These are phyloP conservation scores for Puccinia coronata DNA, from an alignment of 1,284 basidiomycete genomes.

Conservation along the genomic window DNA sequence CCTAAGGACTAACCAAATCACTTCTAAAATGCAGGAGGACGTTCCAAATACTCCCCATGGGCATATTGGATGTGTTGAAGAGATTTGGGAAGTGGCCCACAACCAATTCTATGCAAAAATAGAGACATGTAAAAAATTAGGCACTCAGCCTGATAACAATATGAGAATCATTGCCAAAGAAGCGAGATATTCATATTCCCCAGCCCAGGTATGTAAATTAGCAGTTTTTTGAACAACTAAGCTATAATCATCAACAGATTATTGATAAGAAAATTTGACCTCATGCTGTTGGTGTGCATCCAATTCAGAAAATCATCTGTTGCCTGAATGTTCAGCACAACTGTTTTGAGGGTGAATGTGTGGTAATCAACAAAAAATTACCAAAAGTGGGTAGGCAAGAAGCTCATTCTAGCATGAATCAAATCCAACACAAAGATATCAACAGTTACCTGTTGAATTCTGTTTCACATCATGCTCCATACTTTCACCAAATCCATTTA, in stretches of 20 bases:
- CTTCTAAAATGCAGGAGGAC: neutral
- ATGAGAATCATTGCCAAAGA: neutral
- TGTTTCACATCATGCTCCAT: neutral
- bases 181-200: neutral
- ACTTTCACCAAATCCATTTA: neutral
- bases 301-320: neutral
- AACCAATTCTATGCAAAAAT: neutral
- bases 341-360: neutral
- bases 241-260: too few relatives aligned
- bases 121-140: neutral
- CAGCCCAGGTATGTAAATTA: neutral
- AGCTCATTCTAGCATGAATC: neutral
- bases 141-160: neutral
- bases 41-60: neutral
- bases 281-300: too few relatives aligned
- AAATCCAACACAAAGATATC: neutral
- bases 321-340: slow-evolving; percentile 10
- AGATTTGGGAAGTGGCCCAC: neutral
- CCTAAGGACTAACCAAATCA: neutral
- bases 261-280: neutral
- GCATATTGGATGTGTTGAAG: neutral
- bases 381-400: neutral
- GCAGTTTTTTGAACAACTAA: neutral
- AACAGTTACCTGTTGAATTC: slow-evolving; percentile 24
- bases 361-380: neutral